A percentile compares a stretch with the other conserved stretches of the same genome.
Conservation (phyloP, 2,329 filamentous ascomycete genomes). For the Nothomitra cinnamomea region DNA sequence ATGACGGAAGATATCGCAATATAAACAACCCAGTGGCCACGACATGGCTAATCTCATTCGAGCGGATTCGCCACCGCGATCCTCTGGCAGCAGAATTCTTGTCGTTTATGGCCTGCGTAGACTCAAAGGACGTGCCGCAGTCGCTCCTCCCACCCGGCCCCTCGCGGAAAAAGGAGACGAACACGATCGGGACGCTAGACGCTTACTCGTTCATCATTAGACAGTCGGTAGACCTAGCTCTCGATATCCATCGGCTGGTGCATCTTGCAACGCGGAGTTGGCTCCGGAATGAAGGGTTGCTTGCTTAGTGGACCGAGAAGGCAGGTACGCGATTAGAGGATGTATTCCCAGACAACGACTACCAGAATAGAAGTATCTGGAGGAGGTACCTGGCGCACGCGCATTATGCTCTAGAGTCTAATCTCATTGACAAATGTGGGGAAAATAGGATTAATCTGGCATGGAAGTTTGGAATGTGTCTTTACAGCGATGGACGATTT, state of each 20-base stretch:
- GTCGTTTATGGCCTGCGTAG: slow-evolving; percentile 10
- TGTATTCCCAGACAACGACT: no score
- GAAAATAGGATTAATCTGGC: no score
- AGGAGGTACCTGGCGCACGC: no score
- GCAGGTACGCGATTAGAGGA: no score
- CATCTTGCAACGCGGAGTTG: slow-evolving; percentile 2
- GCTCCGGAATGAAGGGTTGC: no score
- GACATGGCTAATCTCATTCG: slow-evolving; percentile 12
- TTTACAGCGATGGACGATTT: no score
- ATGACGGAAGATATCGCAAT: slow-evolving; percentile 9
- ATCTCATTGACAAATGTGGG: not conserved
- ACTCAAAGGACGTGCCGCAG: slow-evolving; percentile 11
- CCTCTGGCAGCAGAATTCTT: slow-evolving; percentile 8
- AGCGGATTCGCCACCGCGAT: slow-evolving; percentile 5
- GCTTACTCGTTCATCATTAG: slow-evolving; percentile 12
- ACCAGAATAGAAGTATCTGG: no score
- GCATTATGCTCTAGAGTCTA: not conserved
- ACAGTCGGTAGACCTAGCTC: slow-evolving; percentile 6
- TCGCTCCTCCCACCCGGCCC: slow-evolving; percentile 7
- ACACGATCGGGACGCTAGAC: slow-evolving; percentile 10
- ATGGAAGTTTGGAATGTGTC: no score
- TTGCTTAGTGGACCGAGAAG: no score
- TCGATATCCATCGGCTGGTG: slow-evolving; percentile 11
- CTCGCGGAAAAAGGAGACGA: slow-evolving; percentile 2
- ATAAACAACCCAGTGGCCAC: slow-evolving; percentile 10